Evolutionary conservation across 192 early-diverging fungal genomes (phyloP).

Genomic region (Podila clonocystis): DNA sequence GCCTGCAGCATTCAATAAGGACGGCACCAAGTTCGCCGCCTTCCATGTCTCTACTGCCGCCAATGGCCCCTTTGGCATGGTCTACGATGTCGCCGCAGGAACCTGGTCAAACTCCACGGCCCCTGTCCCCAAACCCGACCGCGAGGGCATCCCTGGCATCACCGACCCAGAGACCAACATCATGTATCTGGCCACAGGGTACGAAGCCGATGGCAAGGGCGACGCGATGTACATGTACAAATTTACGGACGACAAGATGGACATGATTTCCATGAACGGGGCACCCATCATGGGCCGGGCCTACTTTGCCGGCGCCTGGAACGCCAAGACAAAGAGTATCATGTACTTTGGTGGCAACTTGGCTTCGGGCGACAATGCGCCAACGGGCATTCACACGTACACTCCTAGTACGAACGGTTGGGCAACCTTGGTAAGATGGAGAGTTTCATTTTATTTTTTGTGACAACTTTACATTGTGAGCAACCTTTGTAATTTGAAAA

Average conservation of each 20-base stretch:
- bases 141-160: not conserved
- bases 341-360: constrained; percentile 6
- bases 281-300: not conserved
- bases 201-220: not conserved
- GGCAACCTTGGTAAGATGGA: not conserved
- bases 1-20: not conserved
- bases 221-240: constrained; percentile 2
- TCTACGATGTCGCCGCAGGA: constrained; percentile 2
- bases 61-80: not conserved
- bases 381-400: not conserved
- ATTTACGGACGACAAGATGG: not conserved
- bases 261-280: not conserved
- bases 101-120: constrained; percentile 1
- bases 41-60: not conserved
- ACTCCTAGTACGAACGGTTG: not conserved
- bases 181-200: not conserved
- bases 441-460: not conserved
- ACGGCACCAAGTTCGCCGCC: constrained; percentile 1
- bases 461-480: not conserved
- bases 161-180: not conserved
- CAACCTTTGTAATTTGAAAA: too few species aligned
- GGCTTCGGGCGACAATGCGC: not conserved
- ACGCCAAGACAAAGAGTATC: not conserved
- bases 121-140: not conserved
- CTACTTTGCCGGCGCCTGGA: constrained; percentile 1